These are phyloP conservation scores for Ulvella scutata DNA, from an alignment of 139 green algal species.

Conservation along the genomic window DNA sequence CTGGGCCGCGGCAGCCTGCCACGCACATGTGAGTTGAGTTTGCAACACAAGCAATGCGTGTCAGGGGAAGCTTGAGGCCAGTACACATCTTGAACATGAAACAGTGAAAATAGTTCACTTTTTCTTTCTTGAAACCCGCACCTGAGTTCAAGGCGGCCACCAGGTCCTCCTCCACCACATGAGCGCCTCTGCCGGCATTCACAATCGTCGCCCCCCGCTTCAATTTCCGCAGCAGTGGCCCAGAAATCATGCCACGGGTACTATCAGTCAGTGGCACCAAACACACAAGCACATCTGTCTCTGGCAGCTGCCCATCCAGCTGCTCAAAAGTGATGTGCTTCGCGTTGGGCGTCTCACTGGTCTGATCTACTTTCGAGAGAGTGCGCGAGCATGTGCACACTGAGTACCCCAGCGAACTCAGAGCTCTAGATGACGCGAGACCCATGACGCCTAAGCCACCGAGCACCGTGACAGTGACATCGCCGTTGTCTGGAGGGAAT, in stretches of 20 bases:
- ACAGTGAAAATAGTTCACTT: background rate
- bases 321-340: slow-evolving; percentile 2
- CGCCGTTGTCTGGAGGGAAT: slow-evolving; percentile 9
- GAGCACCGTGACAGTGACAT: slow-evolving; percentile 15
- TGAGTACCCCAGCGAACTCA: slow-evolving; percentile 18
- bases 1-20: too few relatives aligned
- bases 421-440: slow-evolving; percentile 4
- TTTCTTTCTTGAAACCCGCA: background rate
- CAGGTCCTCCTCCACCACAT: slow-evolving; percentile 34
- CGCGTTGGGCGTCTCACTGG: background rate
- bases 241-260: slow-evolving; percentile 29
- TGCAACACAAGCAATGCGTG: background rate
- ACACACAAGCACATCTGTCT: slow-evolving; percentile 31
- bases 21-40: too few relatives aligned
- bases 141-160: slow-evolving; percentile 26
- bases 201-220: slow-evolving; percentile 23
- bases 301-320: slow-evolving; percentile 19
- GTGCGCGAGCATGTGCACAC: slow-evolving; percentile 30
- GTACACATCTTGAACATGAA: background rate
- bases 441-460: slow-evolving; percentile 30
- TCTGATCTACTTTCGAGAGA: too few relatives aligned
- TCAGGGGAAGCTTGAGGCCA: background rate
- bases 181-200: slow-evolving; percentile 32
- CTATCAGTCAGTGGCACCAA: slow-evolving; percentile 35
- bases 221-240: slow-evolving; percentile 28